Conservation (phyloP, 2,329 filamentous ascomycete genomes). For the Iodosphaeria phyllophila region DNA sequence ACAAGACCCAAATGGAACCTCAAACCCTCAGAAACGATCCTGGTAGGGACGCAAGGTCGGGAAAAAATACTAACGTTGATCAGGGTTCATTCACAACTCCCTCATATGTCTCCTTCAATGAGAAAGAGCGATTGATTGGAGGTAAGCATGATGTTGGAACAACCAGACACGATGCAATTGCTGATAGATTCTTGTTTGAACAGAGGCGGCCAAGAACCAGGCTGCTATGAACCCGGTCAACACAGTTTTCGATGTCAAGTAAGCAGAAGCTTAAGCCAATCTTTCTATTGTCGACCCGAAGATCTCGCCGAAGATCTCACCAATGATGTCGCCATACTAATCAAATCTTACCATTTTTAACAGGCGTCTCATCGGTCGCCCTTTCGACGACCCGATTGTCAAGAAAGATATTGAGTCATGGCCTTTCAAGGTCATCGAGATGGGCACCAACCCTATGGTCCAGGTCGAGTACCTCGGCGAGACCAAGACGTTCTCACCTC, state of each 20-base stretch:
- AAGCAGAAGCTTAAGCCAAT: constrained; percentile 18
- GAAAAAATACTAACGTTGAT: no score
- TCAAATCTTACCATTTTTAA: constrained; percentile 2
- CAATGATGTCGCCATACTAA: constrained; percentile 1
- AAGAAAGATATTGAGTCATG: constrained; percentile 98
- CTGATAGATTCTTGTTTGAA: no score
- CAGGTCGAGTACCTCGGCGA: constrained; percentile 91
- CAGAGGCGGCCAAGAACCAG: constrained; percentile 99
- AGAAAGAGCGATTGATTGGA: constrained; percentile 96
- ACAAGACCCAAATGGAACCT: no score
- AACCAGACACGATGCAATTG: no score
- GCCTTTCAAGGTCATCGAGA: constrained; percentile 97
- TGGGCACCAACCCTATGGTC: constrained; percentile 74
- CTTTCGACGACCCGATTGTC: constrained; percentile 86
- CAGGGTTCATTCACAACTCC: constrained; percentile 98
- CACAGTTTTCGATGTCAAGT: constrained; percentile 99
- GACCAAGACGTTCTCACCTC: constrained; percentile 89
- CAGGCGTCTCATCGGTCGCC: constrained; percentile 93
- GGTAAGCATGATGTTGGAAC: no score
- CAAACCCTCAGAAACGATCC: no score
- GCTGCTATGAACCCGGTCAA: constrained; percentile 98
- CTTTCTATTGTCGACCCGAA: background rate
- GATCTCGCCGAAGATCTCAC: constrained; percentile 1
- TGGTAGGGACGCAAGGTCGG: no score
- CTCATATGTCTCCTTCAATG: constrained; percentile 97